Evolutionary conservation across 225 moss, liverwort and hornwort genomes (phyloP), one percentile per base, ranked within the genome.

Genomic region (Climacium dendroides): DNA sequence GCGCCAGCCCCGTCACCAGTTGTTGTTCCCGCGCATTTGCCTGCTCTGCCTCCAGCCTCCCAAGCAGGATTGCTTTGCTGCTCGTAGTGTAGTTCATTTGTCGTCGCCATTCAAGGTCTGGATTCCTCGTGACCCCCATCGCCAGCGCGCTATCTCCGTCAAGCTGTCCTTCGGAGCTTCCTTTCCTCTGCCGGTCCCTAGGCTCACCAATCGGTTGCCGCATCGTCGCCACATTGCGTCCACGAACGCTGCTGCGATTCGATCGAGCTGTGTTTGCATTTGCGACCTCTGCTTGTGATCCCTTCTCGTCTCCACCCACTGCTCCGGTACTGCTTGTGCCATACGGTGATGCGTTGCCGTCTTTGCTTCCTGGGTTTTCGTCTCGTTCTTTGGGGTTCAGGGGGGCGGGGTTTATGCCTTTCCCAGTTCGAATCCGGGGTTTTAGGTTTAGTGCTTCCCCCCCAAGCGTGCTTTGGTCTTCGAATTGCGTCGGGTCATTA

Each of bases 51-150:
- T 59, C 43, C 16, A 30, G n/a, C 7, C 24, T 6, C 32, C 25
- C 11, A 22, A 11, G 15, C 6, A 24, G 16, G 13, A 37, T 39
- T 52, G 17, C 14, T 75, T 50, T 10, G 3, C 15, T 15, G 30
- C 60, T 45, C 4, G 0, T 26, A 0, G 0, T 6, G 3, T 2
- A 0, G 10, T 28, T 17, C 12, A 25, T 7, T 6, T 16, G 55
- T 7, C 4, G 26, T 78, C 48, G 23, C 63, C 48, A 22, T 16
- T 65, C 17, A 7, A 50, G 45, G 19, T 19, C 2, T 2, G 50
- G 39, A n/a, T 32, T n/a, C 47, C 0, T 29, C 6, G 6, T 16
- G 16, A 35, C 0, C 22, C 17, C 50, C 83, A 20, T 43, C 47
- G 25, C 32, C 59, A 23, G 2, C 11, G 57, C 78, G 20, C 43